Conservation (phyloP, 225 moss, liverwort and hornwort species). For the Lunularia cruciata region DNA sequence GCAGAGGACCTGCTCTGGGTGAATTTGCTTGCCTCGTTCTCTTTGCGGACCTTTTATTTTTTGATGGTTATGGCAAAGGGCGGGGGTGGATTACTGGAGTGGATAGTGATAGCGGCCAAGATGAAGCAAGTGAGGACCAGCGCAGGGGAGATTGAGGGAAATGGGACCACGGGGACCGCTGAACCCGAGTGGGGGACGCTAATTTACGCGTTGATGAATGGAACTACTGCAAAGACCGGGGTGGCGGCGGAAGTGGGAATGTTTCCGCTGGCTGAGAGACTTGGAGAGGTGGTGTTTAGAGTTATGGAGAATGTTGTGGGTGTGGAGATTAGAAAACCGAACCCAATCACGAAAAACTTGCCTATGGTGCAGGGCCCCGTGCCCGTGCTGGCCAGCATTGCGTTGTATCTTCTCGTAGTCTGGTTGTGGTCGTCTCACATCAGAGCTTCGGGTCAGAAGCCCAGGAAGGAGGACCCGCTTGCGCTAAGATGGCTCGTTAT, state of each 20-base stretch:
- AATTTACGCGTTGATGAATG: constrained; percentile 26
- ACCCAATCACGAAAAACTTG: constrained; percentile 56
- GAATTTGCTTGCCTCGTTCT: not conserved
- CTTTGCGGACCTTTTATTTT: not conserved
- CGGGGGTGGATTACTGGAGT: constrained; percentile 25
- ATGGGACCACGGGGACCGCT: not conserved
- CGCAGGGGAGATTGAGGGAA: not conserved
- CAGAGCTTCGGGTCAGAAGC: constrained; percentile 51
- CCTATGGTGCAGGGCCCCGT: constrained; percentile 63
- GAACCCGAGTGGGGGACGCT: constrained; percentile 4
- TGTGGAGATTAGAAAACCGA: constrained; percentile 60
- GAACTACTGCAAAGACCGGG: not conserved
- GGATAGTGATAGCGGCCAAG: constrained; percentile 24
- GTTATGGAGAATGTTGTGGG: constrained; percentile 50
- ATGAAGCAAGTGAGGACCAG: constrained; percentile 14
- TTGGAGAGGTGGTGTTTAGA: constrained; percentile 28
- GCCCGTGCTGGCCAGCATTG: constrained; percentile 54
- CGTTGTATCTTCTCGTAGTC: constrained; percentile 56
- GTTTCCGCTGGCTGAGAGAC: constrained; percentile 21
- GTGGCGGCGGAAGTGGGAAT: not conserved
- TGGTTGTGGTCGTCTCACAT: constrained; percentile 74
- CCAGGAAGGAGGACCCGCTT: constrained; percentile 54
- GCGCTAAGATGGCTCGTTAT: constrained; percentile 66
- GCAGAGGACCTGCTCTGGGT: not conserved
- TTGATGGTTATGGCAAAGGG: not conserved